These are phyloP conservation scores for Pyrenophora tritici-repentis DNA, from an alignment of 2,329 filamentous ascomycete species.

Conservation along the genomic window DNA sequence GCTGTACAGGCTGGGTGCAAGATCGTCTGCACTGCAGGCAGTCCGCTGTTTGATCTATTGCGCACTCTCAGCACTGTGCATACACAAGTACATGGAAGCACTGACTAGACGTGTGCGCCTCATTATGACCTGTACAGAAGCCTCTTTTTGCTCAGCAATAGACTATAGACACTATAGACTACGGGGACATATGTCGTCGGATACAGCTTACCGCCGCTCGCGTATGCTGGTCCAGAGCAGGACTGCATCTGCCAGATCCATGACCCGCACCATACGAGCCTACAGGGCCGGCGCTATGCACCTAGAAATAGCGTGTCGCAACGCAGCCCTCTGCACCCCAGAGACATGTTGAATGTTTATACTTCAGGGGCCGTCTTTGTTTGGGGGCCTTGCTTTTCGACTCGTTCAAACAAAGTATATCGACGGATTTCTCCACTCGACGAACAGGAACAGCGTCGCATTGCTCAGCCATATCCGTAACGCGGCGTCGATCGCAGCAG, in stretches of 20 bases:
- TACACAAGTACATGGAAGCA: not conserved
- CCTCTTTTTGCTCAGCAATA: constrained; percentile 1
- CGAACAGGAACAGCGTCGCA: constrained; percentile 14
- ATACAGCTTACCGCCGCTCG: constrained; percentile 27
- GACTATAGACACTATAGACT: not conserved
- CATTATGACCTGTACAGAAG: constrained; percentile 11
- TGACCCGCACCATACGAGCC: constrained; percentile 26
- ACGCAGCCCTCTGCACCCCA: constrained; percentile 25
- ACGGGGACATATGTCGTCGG: constrained; percentile 18
- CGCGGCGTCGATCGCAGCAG: constrained; percentile 38
- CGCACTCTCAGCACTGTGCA: constrained; percentile 17
- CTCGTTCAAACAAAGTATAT: constrained; percentile 10
- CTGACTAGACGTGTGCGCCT: not conserved
- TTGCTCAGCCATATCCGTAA: constrained; percentile 41
- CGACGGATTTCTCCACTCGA: constrained; percentile 18
- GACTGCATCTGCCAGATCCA: constrained; percentile 29
- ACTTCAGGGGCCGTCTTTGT: constrained; percentile 26
- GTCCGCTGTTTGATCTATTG: constrained; percentile 35
- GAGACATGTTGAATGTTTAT: constrained; percentile 17
- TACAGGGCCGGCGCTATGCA: constrained; percentile 26
- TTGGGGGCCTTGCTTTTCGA: constrained; percentile 12
- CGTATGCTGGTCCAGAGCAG: constrained; percentile 20
- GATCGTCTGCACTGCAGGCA: constrained; percentile 30
- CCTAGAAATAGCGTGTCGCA: constrained; percentile 19
- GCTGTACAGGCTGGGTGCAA: constrained; percentile 15